phyloP scores from a whole-genome alignment of 352 stramenopile genomes.

The Saprolegnia parasitica region DNA sequence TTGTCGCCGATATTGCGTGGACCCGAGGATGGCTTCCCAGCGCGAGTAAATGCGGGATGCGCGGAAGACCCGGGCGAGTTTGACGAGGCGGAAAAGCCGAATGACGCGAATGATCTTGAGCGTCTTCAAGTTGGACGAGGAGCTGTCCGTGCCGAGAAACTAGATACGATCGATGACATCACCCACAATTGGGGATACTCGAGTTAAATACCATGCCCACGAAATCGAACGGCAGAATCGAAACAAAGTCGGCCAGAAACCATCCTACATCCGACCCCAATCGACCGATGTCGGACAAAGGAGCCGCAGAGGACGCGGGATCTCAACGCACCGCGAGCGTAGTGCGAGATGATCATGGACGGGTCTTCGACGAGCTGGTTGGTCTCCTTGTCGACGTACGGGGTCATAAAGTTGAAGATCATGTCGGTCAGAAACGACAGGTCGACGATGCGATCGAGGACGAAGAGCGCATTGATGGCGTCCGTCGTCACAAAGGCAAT shows the following conservation, averaged over 20 bases:
- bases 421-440: conserved; percentile 29
- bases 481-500: conserved; percentile 27
- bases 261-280: conserved; percentile 20
- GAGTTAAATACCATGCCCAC: conserved; percentile 30
- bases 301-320: no score
- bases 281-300: no score
- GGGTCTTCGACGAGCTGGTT: conserved; percentile 28
- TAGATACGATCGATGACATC: no score
- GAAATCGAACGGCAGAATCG: conserved; percentile 30
- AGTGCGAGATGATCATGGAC: conserved; percentile 15
- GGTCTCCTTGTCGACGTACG: conserved; percentile 29
- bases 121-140: background rate
- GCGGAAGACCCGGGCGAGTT: conserved; percentile 26
- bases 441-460: conserved; percentile 29
- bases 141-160: background rate
- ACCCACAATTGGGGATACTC: no score
- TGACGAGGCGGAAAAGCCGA: conserved; percentile 30
- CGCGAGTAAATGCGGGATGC: conserved; percentile 31
- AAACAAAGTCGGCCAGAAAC: conserved; percentile 32
- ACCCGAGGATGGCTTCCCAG: conserved; percentile 30
- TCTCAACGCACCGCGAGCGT: conserved; percentile 15
- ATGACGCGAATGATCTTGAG: conserved; percentile 31
- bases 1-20: background rate
- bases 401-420: conserved; percentile 31
- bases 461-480: conserved; percentile 26